phyloP scores from a whole-genome alignment of 139 green algal genomes.

The Haematococcus lacustris region DNA sequence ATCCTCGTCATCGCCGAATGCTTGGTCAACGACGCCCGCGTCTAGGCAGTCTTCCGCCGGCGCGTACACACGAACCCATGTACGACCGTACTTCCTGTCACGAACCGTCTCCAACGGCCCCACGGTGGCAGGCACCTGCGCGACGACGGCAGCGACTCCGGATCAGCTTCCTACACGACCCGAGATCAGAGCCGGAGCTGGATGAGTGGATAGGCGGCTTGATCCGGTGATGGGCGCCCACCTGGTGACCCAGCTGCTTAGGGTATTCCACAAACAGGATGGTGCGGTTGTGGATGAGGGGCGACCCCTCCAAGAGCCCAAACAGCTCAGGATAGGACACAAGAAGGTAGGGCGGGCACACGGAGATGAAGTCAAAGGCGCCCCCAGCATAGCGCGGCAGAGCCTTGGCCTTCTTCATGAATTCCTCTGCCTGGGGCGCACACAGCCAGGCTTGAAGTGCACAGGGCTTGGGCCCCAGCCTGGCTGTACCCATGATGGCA shows the following conservation, averaged over 20 bases:
- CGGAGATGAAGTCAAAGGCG: constrained; percentile 87
- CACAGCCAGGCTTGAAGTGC: too few species aligned
- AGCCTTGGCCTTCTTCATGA: constrained; percentile 38
- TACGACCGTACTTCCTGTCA: constrained; percentile 81
- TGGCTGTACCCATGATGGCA: too few species aligned
- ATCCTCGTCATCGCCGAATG: too few species aligned
- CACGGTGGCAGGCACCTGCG: constrained; percentile 10
- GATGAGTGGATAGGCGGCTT: neutral
- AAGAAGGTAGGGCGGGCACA: constrained; percentile 85
- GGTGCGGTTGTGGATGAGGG: constrained; percentile 56
- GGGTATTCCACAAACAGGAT: constrained; percentile 86
- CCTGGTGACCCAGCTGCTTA: constrained; percentile 42
- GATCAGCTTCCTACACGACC: neutral
- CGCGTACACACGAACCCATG: constrained; percentile 74
- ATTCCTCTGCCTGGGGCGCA: constrained; percentile 67
- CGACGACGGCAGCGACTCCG: neutral
- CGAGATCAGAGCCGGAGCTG: neutral
- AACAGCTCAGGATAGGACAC: constrained; percentile 84
- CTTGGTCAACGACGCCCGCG: too few species aligned
- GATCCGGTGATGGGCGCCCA: neutral
- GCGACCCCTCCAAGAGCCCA: constrained; percentile 57
- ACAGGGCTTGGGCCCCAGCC: too few species aligned
- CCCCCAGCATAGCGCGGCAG: constrained; percentile 37
- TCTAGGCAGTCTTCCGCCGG: constrained; percentile 2
- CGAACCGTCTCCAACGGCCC: constrained; percentile 54